Evolutionary conservation across 768 basidiomycete genomes (phyloP).

Genomic region (Pleurotus platypus): DNA sequence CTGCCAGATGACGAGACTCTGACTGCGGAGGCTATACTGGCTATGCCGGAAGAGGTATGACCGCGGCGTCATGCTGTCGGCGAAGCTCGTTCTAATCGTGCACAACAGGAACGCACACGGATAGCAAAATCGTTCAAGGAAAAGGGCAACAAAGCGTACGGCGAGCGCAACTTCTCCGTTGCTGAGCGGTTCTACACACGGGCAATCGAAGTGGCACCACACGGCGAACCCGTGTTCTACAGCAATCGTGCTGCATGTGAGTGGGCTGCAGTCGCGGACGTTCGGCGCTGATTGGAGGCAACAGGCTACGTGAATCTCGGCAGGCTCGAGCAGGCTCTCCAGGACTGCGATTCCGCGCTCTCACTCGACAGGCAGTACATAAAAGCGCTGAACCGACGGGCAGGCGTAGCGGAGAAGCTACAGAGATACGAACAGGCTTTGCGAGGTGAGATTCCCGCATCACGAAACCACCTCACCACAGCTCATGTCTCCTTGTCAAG

Average conservation of each 20-base stretch:
- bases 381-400: conserved; percentile 89
- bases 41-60: conserved; percentile 56
- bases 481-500: conserved; percentile 31
- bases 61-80: conserved; percentile 11
- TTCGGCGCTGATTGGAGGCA: not conserved
- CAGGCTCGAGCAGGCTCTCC: conserved; percentile 75
- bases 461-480: not conserved
- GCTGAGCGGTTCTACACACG: conserved; percentile 69
- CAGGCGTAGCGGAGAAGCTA: conserved; percentile 77
- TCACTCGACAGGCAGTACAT: conserved; percentile 81
- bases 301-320: conserved; percentile 85
- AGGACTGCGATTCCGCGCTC: conserved; percentile 88
- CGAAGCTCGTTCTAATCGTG: conserved; percentile 7
- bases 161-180: conserved; percentile 50
- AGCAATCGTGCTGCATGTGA: conserved; percentile 95
- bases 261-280: conserved; percentile 19
- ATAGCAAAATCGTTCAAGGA: conserved; percentile 64
- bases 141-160: conserved; percentile 71
- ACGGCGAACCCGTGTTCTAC: conserved; percentile 89
- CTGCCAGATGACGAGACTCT: conserved; percentile 37
- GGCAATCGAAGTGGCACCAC: conserved; percentile 71
- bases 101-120: conserved; percentile 56
- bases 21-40: conserved; percentile 51
- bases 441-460: conserved; percentile 50
- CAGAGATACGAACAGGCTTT: conserved; percentile 72